Percentiles rank a stretch among this genome's conserved stretches.
These are phyloP conservation scores for Basidioascus undulatus DNA, from an alignment of 768 basidiomycete genomes.

Conservation along the genomic window DNA sequence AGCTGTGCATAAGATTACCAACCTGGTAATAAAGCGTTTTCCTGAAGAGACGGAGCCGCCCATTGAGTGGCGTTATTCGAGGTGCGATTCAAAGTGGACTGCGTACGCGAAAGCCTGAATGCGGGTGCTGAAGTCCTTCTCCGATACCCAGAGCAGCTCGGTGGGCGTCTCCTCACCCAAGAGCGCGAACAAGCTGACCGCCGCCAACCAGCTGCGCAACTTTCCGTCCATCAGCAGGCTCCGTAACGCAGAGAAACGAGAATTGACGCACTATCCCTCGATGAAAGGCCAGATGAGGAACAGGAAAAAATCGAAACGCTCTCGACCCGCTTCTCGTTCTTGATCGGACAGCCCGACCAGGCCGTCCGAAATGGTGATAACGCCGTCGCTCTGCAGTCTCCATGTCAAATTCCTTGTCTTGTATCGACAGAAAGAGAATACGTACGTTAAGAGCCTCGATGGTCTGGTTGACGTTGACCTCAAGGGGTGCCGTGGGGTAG, in stretches of 20 bases:
- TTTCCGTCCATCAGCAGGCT: not conserved
- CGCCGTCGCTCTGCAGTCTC: constrained; percentile 4
- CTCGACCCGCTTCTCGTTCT: constrained; percentile 6
- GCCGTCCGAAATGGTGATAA: constrained; percentile 5
- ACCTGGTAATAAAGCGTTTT: constrained; percentile 9
- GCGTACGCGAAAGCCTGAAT: no score
- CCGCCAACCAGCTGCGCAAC: constrained; percentile 11
- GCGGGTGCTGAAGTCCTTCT: constrained; percentile 5
- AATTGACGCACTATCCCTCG: constrained; percentile 3
- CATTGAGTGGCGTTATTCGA: no score
- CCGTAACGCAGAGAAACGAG: no score
- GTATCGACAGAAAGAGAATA: not conserved
- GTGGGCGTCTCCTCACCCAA: not conserved
- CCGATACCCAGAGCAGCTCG: constrained; percentile 7
- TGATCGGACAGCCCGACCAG: constrained; percentile 4
- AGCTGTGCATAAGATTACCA: no score
- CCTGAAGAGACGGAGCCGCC: no score
- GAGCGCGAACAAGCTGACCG: constrained; percentile 9
- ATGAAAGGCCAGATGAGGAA: constrained; percentile 7
- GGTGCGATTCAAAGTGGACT: no score
- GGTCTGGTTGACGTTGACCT: constrained; percentile 8
- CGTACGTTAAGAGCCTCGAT: constrained; percentile 4
- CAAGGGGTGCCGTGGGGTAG: constrained; percentile 10
- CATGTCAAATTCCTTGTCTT: not conserved
- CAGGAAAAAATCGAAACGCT: constrained; percentile 1